Evolutionary conservation across 1,139 yeast genomes (phyloP), one percentile per base, ranked within the genome.

Genomic region (Saccharomyces hybrid): DNA sequence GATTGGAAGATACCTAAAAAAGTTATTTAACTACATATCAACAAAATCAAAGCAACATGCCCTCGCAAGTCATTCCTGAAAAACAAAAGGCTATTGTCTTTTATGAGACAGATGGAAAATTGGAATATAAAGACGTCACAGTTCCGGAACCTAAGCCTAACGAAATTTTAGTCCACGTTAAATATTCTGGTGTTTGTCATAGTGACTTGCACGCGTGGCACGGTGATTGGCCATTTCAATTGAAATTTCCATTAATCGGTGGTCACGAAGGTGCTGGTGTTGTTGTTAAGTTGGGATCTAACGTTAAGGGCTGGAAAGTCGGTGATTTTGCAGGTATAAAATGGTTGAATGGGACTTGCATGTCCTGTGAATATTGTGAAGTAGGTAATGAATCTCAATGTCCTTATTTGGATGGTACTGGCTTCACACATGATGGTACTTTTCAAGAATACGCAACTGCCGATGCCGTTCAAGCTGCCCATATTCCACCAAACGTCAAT

Each of bases 201-300:
- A 84, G 89, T 49, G 90, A 84, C 69, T 77, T 84, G 66, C 90
- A 84, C 71, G 90, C 88, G 49, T 84, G 88, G 88, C 80, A 83
- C 67, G 89, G 89, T 69, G 89, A 84, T 69, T 83, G 89, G 89
- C 89, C 89, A 57, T 38, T 38, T 13, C 44, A 38, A 38, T 38
- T 38, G 44, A 84, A 84, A 70, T 76, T 84, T 61, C 89, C 90
- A 41, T 75, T 85, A 60, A 88, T 86, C 49, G 90, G 90, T 65
- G 95, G 95, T 66, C 95, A 86, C 76, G 95, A 86, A 74, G 93
- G 93, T 74, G 90, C 91, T 42, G 95, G 95, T 73, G 81, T 81
- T 42, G 93, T 86, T 60, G 91, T 85, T 57, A 89, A 78, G 62
- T 81, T 75, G 68, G 95, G 93, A 67, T 75, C 75, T 48, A 77